Percentiles rank a stretch among this genome's conserved stretches.
Conservation (phyloP, 208 protist genomes). For the Crithidia mellificae region DNA sequence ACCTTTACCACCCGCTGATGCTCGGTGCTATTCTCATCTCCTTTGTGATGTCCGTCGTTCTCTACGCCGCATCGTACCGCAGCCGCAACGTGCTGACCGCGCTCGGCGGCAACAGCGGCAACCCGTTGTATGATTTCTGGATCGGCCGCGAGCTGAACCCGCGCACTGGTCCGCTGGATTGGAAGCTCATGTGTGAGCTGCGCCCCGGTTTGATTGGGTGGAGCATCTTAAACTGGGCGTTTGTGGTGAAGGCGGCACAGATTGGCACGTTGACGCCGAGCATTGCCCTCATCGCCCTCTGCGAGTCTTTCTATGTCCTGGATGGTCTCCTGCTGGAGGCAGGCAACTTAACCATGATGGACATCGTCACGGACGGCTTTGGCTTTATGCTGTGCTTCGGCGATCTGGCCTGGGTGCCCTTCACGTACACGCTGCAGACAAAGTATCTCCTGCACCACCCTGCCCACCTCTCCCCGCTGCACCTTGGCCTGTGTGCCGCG, state of each 20-base stretch:
- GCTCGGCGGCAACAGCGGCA: conserved; percentile 83
- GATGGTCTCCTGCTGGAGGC: conserved; percentile 93
- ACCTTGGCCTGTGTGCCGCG: conserved; percentile 42
- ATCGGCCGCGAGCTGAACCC: conserved; percentile 96
- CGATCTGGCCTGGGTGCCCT: conserved; percentile 95
- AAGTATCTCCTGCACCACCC: conserved; percentile 87
- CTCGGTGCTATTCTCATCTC: conserved; percentile 78
- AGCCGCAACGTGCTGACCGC: conserved; percentile 62
- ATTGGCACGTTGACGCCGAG: conserved; percentile 79
- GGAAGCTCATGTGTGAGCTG: conserved; percentile 97
- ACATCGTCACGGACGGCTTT: conserved; percentile 96
- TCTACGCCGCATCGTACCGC: conserved; percentile 75
- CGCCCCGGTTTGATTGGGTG: conserved; percentile 96
- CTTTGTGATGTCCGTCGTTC: conserved; percentile 54
- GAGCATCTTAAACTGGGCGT: conserved; percentile 92
- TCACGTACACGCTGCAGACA: conserved; percentile 95
- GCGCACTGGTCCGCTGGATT: conserved; percentile 89
- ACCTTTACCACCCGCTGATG: conserved; percentile 69
- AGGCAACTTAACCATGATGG: conserved; percentile 95
- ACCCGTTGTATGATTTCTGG: conserved; percentile 94
- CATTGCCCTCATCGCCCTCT: conserved; percentile 82
- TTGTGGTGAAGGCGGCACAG: conserved; percentile 67
- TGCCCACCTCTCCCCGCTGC: conserved; percentile 39
- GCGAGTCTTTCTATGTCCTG: conserved; percentile 93
- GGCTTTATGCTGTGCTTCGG: conserved; percentile 97